These are phyloP conservation scores for Iberis amara DNA, from an alignment of 441 rosid species.

Conservation along the genomic window DNA sequence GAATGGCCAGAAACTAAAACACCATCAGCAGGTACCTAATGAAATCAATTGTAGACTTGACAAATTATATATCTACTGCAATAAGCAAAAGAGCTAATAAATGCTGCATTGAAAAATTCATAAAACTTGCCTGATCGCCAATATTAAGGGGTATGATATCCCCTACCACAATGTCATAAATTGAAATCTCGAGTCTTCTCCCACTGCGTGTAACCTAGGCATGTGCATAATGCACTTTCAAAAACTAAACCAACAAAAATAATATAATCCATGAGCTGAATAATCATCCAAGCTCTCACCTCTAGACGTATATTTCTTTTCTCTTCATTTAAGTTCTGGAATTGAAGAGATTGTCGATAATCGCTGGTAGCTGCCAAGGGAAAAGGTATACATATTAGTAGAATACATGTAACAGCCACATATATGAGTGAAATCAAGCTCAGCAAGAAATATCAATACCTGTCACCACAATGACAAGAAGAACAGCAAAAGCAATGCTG, in stretches of 20 bases:
- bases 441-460: constrained; percentile 39
- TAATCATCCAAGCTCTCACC: constrained; percentile 40
- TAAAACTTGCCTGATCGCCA: constrained; percentile 74
- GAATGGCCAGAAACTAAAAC: constrained; percentile 73
- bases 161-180: constrained; percentile 89
- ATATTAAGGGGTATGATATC: constrained; percentile 86
- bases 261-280: constrained; percentile 9
- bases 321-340: constrained; percentile 89
- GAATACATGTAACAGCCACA: constrained; percentile 5
- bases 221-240: constrained; percentile 17
- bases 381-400: constrained; percentile 18
- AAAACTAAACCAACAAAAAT: constrained; percentile 22
- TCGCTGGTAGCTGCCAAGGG: constrained; percentile 83
- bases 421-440: constrained; percentile 15
- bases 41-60: constrained; percentile 16
- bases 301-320: constrained; percentile 88
- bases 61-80: constrained; percentile 1
- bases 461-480: constrained; percentile 88
- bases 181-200: constrained; percentile 83
- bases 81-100: constrained; percentile 3
- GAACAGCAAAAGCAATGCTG: constrained; percentile 96
- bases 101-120: not conserved
- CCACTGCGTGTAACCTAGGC: constrained; percentile 86
- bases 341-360: constrained; percentile 92
- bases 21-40: constrained; percentile 97